Conservation (phyloP, 2,329 filamentous ascomycete species). For the Lasiodiplodia citricola region DNA sequence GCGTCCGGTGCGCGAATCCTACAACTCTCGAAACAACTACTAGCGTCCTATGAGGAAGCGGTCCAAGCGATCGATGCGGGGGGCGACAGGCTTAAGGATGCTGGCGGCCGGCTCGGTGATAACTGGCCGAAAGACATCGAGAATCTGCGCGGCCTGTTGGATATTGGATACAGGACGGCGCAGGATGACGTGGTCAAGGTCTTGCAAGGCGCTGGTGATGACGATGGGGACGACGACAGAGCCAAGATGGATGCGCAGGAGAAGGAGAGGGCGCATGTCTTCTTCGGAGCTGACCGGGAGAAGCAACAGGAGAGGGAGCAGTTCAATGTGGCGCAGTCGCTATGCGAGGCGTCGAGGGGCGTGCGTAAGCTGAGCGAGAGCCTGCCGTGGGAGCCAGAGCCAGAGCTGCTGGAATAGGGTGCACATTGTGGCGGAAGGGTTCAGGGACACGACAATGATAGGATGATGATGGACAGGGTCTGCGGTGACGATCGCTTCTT, state of each 20-base stretch:
- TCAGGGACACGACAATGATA: neutral
- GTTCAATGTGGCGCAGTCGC: slow-evolving; percentile 28
- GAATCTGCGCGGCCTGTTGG: slow-evolving; percentile 33
- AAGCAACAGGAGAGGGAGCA: slow-evolving; percentile 6
- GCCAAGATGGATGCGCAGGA: neutral
- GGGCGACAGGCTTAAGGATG: neutral
- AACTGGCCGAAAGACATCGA: slow-evolving; percentile 37
- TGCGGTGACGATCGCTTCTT: slow-evolving; percentile 1
- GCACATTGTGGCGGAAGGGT: neutral
- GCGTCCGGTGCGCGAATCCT: neutral
- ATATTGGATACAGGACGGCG: slow-evolving; percentile 37
- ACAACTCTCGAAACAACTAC: slow-evolving; percentile 6
- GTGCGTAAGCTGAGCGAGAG: slow-evolving; percentile 42
- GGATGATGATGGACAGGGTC: slow-evolving; percentile 1
- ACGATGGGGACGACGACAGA: neutral
- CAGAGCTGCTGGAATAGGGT: neutral
- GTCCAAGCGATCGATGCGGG: neutral
- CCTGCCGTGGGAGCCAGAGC: slow-evolving; percentile 29
- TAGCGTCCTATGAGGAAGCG: neutral
- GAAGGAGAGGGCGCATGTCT: neutral
- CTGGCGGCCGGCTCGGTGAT: neutral
- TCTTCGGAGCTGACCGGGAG: slow-evolving; percentile 25
- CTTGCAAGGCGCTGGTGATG: slow-evolving; percentile 26
- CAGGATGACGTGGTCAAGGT: slow-evolving; percentile 38
- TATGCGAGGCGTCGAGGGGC: slow-evolving; percentile 39